Percentiles rank a stretch among this genome's conserved stretches.
These are phyloP conservation scores for Ricinus communis DNA, from an alignment of 345 rosid genomes.

Conservation along the genomic window DNA sequence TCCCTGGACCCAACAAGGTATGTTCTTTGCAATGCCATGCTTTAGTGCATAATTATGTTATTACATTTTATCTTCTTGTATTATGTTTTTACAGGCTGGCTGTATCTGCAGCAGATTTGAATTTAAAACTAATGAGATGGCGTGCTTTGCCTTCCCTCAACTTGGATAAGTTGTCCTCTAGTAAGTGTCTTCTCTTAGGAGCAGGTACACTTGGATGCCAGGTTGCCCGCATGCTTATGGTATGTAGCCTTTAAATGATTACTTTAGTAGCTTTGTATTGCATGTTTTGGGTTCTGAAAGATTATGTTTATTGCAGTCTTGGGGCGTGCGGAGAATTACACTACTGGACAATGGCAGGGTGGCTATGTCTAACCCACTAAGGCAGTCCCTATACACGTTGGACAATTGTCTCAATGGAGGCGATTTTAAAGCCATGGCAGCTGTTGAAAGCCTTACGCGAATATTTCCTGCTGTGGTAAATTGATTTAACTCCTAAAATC, in stretches of 20 bases:
- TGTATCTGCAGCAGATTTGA: conserved; percentile 86
- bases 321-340: conserved; percentile 92
- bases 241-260: conserved; percentile 28
- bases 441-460: conserved; percentile 76
- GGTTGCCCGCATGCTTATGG: conserved; percentile 96
- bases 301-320: conserved; percentile 53
- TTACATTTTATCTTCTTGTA: conserved; percentile 13
- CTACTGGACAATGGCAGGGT: conserved; percentile 86
- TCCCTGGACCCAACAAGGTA: conserved; percentile 94
- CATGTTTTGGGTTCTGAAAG: conserved; percentile 17
- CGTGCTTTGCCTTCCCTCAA: conserved; percentile 89
- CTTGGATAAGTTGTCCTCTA: conserved; percentile 60
- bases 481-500: conserved; percentile 20
- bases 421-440: conserved; percentile 77
- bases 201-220: conserved; percentile 98
- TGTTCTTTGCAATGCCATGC: conserved; percentile 4
- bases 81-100: conserved; percentile 59
- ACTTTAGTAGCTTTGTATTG: background rate
- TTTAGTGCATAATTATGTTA: conserved; percentile 6
- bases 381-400: conserved; percentile 88
- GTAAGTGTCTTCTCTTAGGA: conserved; percentile 94
- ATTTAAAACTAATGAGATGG: conserved; percentile 96
- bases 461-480: conserved; percentile 89
- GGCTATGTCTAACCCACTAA: conserved; percentile 95
- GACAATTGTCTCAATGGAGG: conserved; percentile 87